Percentiles rank a stretch among this genome's conserved stretches.
phyloP scores from a whole-genome alignment of 2,329 filamentous ascomycete genomes.

The Colletotrichum tabaci region DNA sequence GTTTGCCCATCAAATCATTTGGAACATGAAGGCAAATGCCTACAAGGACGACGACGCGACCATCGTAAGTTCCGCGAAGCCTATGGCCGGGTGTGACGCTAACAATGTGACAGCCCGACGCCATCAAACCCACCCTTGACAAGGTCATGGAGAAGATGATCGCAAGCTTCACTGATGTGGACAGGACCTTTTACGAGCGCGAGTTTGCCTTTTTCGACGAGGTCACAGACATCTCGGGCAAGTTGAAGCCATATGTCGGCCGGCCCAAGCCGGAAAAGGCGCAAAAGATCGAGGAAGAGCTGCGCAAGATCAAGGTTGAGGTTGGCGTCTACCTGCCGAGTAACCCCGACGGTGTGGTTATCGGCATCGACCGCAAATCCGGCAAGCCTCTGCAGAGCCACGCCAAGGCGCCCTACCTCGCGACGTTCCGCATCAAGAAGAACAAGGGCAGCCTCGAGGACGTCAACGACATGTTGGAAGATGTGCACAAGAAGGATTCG shows the following conservation, averaged over 20 bases:
- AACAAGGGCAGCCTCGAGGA: conserved; percentile 70
- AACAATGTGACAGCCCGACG: conserved; percentile 75
- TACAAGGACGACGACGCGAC: conserved; percentile 97
- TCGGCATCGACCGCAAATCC: conserved; percentile 97
- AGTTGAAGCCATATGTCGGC: conserved; percentile 94
- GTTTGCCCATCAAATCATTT: conserved; percentile 99
- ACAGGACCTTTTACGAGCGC: conserved; percentile 89
- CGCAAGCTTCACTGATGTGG: conserved; percentile 82
- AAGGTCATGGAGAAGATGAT: conserved; percentile 89
- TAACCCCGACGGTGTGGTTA: conserved; percentile 96
- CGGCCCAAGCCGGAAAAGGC: conserved; percentile 96
- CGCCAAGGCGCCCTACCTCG: conserved; percentile 99
- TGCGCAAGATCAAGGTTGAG: conserved; percentile 97
- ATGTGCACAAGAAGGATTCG: conserved; percentile 57
- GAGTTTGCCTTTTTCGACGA: conserved; percentile 99
- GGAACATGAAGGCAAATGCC: conserved; percentile 99
- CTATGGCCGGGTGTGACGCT: conserved; percentile 40
- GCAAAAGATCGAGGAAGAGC: conserved; percentile 98
- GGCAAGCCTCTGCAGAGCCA: conserved; percentile 98
- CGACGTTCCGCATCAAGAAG: conserved; percentile 97
- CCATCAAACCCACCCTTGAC: conserved; percentile 93
- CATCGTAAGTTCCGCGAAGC: conserved; percentile 71
- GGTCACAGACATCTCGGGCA: conserved; percentile 95
- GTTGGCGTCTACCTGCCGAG: conserved; percentile 97
- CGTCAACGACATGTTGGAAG: conserved; percentile 66